Percentiles rank a stretch among this genome's conserved stretches.
Evolutionary conservation across 805 yeast species (phyloP).

Genomic region (Candida succiphila): DNA sequence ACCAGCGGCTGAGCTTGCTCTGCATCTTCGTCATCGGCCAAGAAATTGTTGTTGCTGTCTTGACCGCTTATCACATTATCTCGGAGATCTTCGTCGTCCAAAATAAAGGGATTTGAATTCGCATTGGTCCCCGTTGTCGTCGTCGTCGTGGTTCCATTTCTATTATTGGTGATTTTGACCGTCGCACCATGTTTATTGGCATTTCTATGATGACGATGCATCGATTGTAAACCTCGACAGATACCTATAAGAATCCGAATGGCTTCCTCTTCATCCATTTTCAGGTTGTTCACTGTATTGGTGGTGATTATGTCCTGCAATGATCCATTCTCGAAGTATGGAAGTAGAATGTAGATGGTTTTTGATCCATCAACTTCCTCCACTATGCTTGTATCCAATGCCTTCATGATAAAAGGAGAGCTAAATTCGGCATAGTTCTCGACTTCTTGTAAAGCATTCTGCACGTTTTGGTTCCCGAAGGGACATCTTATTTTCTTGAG

Average conservation of each 20-base stretch:
- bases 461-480: constrained; percentile 70
- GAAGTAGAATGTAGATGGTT: constrained; percentile 69
- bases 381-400: constrained; percentile 61
- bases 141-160: neutral
- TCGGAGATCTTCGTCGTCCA: constrained; percentile 18
- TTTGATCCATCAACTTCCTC: constrained; percentile 75
- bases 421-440: constrained; percentile 64
- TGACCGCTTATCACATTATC: neutral
- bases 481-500: constrained; percentile 83
- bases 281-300: constrained; percentile 43
- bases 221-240: constrained; percentile 61
- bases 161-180: constrained; percentile 7
- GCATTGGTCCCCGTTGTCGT: neutral
- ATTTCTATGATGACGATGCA: constrained; percentile 54
- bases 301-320: constrained; percentile 72
- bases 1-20: neutral
- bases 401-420: constrained; percentile 55
- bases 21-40: constrained; percentile 4
- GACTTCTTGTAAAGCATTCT: constrained; percentile 68
- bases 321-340: constrained; percentile 65
- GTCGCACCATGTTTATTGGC: too few relatives aligned
- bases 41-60: constrained; percentile 10
- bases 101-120: neutral
- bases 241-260: constrained; percentile 55
- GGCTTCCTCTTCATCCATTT: constrained; percentile 55